Evolutionary conservation across 495 filamentous ascomycete genomes (phyloP), one percentile per base, ranked within the genome.

Genomic region (Bombardia bombarda): DNA sequence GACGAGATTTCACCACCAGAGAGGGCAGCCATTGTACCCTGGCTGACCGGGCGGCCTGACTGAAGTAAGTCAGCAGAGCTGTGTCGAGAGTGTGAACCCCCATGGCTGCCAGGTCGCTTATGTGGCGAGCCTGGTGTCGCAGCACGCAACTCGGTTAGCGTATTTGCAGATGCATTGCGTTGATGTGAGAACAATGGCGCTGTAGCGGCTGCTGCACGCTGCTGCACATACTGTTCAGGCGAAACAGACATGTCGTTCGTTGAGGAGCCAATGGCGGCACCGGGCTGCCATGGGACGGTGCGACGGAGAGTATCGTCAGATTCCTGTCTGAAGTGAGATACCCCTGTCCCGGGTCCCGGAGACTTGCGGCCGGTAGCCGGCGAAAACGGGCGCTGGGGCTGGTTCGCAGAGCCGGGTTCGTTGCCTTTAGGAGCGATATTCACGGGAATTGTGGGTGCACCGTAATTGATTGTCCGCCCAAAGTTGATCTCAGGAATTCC

Each of bases 211-310:
- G 82, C 75, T 4, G 85, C 82, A 38, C 87, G 78, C 49, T 92
- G 85, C 46, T 87, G 80, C n/a, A 96, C 87, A 63, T 79, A 95
- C 55, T 95, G 80, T 55, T 95, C 87, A 14, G 90, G 60, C 1
- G 72, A 68, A 2, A 73, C 31, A 1, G 48, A 47, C 51, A 56
- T 68, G 60, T 49, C 58, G 21, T 61, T 51, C 4, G 57, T 34
- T 34, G 66, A 64, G 28, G 74, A 53, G 38, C 39, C 66, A 50
- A 52, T 44, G 32, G 52, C 62, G 64, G 79, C 72, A 20, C 78
- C 84, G 14, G 89, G 90, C 45, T 90, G 84, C 90, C 90, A 96
- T 14, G 81, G 58, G 38, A 90, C 62, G 48, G 73, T 85, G 44
- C 82, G 74, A 42, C 77, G 76, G 33, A 65, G 45, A 1, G 65